phyloP scores from a whole-genome alignment of 225 moss, liverwort and hornwort genomes.

The Straminergon stramineum region DNA sequence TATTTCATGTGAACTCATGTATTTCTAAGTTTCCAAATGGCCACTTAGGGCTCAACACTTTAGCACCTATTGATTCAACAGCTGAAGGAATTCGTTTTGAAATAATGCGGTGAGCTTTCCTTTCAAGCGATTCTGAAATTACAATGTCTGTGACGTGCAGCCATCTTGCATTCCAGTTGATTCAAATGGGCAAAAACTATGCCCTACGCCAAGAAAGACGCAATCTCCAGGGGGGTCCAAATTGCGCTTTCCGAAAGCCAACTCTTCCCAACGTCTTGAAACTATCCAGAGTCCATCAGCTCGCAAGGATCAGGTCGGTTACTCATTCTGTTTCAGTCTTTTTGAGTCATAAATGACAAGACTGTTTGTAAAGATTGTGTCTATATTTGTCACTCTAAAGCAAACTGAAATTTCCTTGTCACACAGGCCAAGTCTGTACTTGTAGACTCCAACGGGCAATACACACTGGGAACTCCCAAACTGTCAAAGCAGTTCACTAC shows the following conservation, averaged over 20 bases:
- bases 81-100: not conserved
- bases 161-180: constrained; percentile 26
- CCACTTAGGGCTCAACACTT: not conserved
- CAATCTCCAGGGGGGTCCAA: constrained; percentile 14
- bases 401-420: not conserved
- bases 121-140: not conserved
- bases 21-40: not conserved
- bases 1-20: not conserved
- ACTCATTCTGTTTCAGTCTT: not conserved
- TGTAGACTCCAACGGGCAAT: constrained; percentile 27
- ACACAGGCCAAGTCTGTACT: constrained; percentile 20
- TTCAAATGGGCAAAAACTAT: constrained; percentile 23
- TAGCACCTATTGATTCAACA: not conserved
- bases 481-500: constrained; percentile 5
- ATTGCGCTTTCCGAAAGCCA: constrained; percentile 2
- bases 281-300: constrained; percentile 29
- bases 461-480: constrained; percentile 14
- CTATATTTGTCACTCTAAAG: not conserved
- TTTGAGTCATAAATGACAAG: not conserved
- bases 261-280: constrained; percentile 24
- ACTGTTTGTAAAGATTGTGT: not conserved
- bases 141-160: not conserved
- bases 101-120: not conserved
- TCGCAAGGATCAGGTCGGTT: constrained; percentile 13
- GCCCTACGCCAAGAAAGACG: constrained; percentile 32